phyloP scores from a whole-genome alignment of 495 filamentous ascomycete species.

The Acidiella bohemica region DNA sequence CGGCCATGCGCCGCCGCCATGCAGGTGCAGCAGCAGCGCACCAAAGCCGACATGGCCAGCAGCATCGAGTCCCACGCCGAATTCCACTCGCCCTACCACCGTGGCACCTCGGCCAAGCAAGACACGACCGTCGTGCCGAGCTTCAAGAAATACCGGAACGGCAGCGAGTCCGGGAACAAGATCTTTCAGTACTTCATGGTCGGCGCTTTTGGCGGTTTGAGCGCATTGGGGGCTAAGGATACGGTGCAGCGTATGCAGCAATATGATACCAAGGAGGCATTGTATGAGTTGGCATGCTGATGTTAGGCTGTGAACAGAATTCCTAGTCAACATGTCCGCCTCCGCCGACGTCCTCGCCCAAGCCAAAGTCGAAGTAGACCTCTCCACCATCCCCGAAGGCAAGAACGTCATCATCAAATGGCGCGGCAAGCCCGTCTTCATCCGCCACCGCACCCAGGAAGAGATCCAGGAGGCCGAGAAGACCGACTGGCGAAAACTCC shows the following conservation, averaged over 20 bases:
- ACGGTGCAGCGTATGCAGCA: slow-evolving; percentile 91
- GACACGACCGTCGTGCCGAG: slow-evolving; percentile 64
- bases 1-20: slow-evolving; percentile 23
- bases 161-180: slow-evolving; percentile 52
- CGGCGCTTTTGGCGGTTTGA: slow-evolving; percentile 79
- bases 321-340: slow-evolving; percentile 99
- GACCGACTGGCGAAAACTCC: slow-evolving; percentile 51
- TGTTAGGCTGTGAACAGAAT: slow-evolving; percentile 62
- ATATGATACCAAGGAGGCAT: too few relatives aligned
- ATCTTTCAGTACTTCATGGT: slow-evolving; percentile 98
- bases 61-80: slow-evolving; percentile 11
- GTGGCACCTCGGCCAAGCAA: slow-evolving; percentile 19
- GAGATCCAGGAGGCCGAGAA: slow-evolving; percentile 48
- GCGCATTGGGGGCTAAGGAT: slow-evolving; percentile 85
- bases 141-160: slow-evolving; percentile 74
- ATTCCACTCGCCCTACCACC: slow-evolving; percentile 47
- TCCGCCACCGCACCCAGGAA: slow-evolving; percentile 84
- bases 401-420: slow-evolving; percentile 99
- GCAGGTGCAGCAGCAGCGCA: slow-evolving; percentile 23
- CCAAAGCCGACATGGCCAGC: slow-evolving; percentile 34
- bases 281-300: too few relatives aligned
- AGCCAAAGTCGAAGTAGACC: slow-evolving; percentile 97
- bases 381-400: slow-evolving; percentile 85
- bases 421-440: slow-evolving; percentile 99
- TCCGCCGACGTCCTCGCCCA: slow-evolving; percentile 97